Conservation (phyloP, 1,284 basidiomycete species). For the Pseudozyma sp. region DNA sequence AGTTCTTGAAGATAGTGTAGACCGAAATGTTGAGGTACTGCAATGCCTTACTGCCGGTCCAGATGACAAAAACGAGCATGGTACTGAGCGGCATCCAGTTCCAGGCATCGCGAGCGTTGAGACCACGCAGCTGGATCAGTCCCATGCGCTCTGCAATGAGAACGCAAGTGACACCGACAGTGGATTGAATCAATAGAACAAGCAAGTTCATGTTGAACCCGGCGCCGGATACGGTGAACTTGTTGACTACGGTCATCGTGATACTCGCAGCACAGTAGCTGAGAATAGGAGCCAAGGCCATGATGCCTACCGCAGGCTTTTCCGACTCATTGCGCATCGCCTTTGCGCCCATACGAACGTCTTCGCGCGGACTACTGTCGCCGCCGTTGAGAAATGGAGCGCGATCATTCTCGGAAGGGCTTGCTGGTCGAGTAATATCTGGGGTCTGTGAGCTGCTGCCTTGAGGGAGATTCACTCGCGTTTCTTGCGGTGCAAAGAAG, state of each 20-base stretch:
- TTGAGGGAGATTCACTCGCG: conserved; percentile 41
- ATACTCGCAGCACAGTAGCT: conserved; percentile 95
- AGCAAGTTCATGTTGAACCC: conserved; percentile 98
- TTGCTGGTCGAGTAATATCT: conserved; percentile 43
- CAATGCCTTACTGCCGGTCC: conserved; percentile 96
- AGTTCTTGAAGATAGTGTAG: conserved; percentile 94
- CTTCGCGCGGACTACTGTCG: conserved; percentile 31
- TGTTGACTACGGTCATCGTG: conserved; percentile 97
- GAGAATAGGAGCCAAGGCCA: conserved; percentile 79
- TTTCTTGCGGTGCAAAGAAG: conserved; percentile 52
- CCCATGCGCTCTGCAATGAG: conserved; percentile 79
- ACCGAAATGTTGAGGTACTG: conserved; percentile 69
- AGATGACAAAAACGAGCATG: conserved; percentile 92
- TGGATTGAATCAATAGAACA: conserved; percentile 88
- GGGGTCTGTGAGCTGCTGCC: conserved; percentile 38
- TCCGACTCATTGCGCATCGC: conserved; percentile 29
- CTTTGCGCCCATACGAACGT: conserved; percentile 49
- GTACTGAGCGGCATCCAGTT: conserved; percentile 95
- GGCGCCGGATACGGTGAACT: conserved; percentile 95
- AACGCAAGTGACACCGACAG: conserved; percentile 81
- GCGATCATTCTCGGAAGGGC: conserved; percentile 49
- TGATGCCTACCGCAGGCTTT: conserved; percentile 41
- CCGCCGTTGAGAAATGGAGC: conserved; percentile 44
- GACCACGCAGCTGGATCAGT: conserved; percentile 88
- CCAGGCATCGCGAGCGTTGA: conserved; percentile 86